phyloP scores from a whole-genome alignment of 192 early-diverging fungal species.

The Ambispora gerdemannii region DNA sequence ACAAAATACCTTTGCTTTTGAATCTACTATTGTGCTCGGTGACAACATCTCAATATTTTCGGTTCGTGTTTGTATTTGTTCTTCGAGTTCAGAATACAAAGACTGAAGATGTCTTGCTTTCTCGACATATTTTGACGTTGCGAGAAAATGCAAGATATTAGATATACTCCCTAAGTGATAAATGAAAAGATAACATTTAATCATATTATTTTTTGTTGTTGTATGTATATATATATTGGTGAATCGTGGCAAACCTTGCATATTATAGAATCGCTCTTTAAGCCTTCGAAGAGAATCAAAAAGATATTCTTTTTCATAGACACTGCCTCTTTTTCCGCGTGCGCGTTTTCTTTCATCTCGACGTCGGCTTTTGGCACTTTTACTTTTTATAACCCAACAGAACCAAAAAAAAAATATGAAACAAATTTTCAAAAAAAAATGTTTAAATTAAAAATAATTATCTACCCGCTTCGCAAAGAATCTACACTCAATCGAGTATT shows the following conservation, averaged over 20 bases:
- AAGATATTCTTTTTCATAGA: slow-evolving; percentile 89
- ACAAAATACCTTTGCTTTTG: no score
- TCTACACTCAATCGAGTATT: slow-evolving; percentile 59
- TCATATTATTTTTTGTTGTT: not conserved
- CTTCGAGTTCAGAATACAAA: slow-evolving; percentile 7
- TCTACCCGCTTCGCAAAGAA: slow-evolving; percentile 37
- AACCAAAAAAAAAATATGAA: slow-evolving; percentile 2
- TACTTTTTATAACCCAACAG: no score
- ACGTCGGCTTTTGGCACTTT: slow-evolving; percentile 68
- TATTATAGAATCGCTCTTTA: slow-evolving; percentile 50
- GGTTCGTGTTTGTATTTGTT: slow-evolving; percentile 7
- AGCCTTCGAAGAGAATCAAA: slow-evolving; percentile 66
- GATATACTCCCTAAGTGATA: not conserved
- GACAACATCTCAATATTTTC: no score
- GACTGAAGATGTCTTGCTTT: slow-evolving; percentile 12
- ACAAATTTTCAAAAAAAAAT: not conserved
- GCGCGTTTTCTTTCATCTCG: slow-evolving; percentile 73
- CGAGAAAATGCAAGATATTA: slow-evolving; percentile 11
- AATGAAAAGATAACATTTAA: not conserved
- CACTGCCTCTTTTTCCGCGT: slow-evolving; percentile 85
- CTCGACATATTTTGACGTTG: not conserved
- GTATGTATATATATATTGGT: no score
- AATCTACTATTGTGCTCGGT: no score
- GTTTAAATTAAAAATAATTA: not conserved
- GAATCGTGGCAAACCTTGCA: no score